Evolutionary conservation across 352 stramenopile species (phyloP), one percentile per base, ranked within the genome.

Genomic region (Globisporangium barbulae): DNA sequence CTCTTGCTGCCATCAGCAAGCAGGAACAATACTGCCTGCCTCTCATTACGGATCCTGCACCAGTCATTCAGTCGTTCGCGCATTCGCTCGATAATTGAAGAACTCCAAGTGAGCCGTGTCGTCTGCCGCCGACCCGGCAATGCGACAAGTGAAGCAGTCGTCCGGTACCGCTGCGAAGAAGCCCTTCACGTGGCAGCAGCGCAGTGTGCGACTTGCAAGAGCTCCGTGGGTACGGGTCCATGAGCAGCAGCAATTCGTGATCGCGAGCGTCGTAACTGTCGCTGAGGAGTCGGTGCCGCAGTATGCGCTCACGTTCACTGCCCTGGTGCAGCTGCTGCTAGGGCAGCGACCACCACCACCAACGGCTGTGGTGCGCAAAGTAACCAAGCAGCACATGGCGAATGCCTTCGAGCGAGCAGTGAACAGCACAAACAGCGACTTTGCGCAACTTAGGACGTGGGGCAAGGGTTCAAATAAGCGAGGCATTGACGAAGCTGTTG

Each of bases 341-440:
- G 59, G 21, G n/a, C 45, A 31, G 8, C 47, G 54, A 21, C 15
- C 33, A 15, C 17, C 19, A 13, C 8, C 3, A 12, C 13, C 6
- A 6, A 10, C 35, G 22, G 42, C 30, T 19, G 35, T 65, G 17
- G 37, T 62, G 45, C 64, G 65, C 9, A 48, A 74, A 28, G 70
- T 89, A 30, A 81, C 70, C 59, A 83, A 86, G 63, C 76, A 70
- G 59, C 76, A 86, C 63, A 74, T 89, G 53, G 59, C 80, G 37
- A 54, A 30, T 0, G 59, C 68, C 12, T 81, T 89, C 50, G 78
- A 81, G 53, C 69, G 67, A 28, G 68, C 64, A 8, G 69, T 81
- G n/a, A 64, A 42, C 19, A 12, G 15, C 17, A 41, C 37, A 42
- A 54, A 30, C 39, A 45, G 33, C 45, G 64, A 17, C 52, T 62